Evolutionary conservation across 345 rosid genomes (phyloP), one percentile per base, ranked within the genome.

Genomic region (Erucastrum elatum): DNA sequence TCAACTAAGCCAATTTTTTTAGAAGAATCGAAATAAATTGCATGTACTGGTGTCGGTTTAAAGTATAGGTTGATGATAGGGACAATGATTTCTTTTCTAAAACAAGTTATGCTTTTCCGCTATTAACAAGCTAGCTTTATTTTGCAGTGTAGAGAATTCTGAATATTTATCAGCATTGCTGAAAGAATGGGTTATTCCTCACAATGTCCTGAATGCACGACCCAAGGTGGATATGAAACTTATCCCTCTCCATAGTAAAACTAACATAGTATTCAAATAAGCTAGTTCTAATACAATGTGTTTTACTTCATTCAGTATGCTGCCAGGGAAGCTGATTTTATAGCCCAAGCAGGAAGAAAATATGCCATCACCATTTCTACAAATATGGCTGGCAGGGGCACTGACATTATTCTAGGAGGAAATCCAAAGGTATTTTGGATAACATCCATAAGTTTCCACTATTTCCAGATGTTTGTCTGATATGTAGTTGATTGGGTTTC

Each of bases 331-430:
- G 98, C 97, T 53, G 96, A 94, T 79, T 86, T 84, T 77, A 85
- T 94, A 86, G 97, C 96, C 69, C 98, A 94, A 82, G 98, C 98
- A 46, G 98, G 98, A 79, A 34, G 93, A 81, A 90, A 91, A 81
- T 85, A 87, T 86, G 96, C 98, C 80, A 90, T 94, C 80, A 94
- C 98, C 69, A 88, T 94, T 76, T 92, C 98, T 70, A 94, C 98
- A 76, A 94, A 94, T 83, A 91, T 94, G 98, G 97, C 98, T 80
- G 98, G 98, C 72, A 90, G 98, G 80, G 98, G 98, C 71, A 94
- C 98, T 30, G 97, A 94, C 74, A 92, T 94, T 79, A 94, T 94
- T 80, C 85, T 94, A 60, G 98, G 98, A 71, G 98, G 98, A 86
- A 94, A 92, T 80, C 93, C 98, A 49, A 92, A 89, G 82, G 98